Percentiles rank a stretch among this genome's conserved stretches.
Conservation (phyloP, 306 rosid species). For the Vicia faba region DNA sequence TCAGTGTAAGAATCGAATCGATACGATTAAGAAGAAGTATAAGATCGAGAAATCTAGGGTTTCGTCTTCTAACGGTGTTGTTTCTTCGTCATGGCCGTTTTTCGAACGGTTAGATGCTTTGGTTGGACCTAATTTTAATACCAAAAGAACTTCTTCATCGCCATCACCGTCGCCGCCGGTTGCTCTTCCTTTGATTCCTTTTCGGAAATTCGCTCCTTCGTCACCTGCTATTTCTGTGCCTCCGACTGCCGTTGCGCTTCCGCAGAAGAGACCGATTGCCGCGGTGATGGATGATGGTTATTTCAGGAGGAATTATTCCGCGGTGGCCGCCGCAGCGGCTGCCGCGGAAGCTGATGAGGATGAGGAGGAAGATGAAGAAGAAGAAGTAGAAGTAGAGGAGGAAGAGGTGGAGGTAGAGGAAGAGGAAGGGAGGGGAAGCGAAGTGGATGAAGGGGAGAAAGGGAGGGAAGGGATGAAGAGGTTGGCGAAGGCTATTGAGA, state of each 20-base stretch:
- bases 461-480: conserved; percentile 71
- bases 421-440: conserved; percentile 59
- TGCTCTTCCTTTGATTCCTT: conserved; percentile 58
- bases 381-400: conserved; percentile 58
- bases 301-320: conserved; percentile 81
- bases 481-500: conserved; percentile 83
- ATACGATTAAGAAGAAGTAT: conserved; percentile 91
- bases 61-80: conserved; percentile 55
- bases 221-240: conserved; percentile 38
- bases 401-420: conserved; percentile 53
- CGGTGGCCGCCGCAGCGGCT: conserved; percentile 87
- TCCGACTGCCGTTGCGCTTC: conserved; percentile 50
- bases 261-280: conserved; percentile 66
- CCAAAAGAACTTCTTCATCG: conserved; percentile 54
- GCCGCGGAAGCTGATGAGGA: conserved; percentile 72
- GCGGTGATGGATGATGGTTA: conserved; percentile 55
- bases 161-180: conserved; percentile 65
- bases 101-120: conserved; percentile 67
- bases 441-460: conserved; percentile 55
- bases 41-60: conserved; percentile 90
- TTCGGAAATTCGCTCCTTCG: conserved; percentile 47
- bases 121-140: conserved; percentile 57
- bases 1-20: conserved; percentile 96
- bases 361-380: conserved; percentile 65
- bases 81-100: conserved; percentile 73